These are phyloP conservation scores for Xylaria hypoxylon DNA, from an alignment of 2,329 filamentous ascomycete species.

Conservation along the genomic window DNA sequence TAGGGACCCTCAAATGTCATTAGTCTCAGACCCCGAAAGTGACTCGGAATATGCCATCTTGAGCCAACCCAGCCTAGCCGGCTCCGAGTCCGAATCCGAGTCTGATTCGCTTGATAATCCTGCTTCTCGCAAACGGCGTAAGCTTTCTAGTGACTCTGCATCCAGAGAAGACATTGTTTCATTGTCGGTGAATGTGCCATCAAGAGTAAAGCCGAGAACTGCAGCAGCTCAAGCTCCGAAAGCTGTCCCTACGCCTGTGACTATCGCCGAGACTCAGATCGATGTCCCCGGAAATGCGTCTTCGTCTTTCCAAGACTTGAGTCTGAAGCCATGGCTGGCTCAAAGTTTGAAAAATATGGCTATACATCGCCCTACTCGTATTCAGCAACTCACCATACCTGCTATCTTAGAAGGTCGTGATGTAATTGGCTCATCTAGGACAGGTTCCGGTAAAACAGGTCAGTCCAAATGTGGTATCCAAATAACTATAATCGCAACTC, in stretches of 20 bases:
- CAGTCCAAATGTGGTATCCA: slow-evolving; percentile 6
- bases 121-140: slow-evolving; percentile 54
- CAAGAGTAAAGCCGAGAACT: slow-evolving; percentile 61
- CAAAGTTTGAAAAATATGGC: slow-evolving; percentile 80
- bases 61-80: slow-evolving; percentile 42
- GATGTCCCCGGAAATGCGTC: slow-evolving; percentile 66
- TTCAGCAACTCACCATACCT: slow-evolving; percentile 93
- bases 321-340: slow-evolving; percentile 87
- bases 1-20: slow-evolving; percentile 29
- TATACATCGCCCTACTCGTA: slow-evolving; percentile 88
- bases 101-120: slow-evolving; percentile 58
- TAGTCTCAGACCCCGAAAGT: slow-evolving; percentile 35
- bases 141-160: slow-evolving; percentile 47
- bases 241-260: slow-evolving; percentile 47
- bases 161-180: slow-evolving; percentile 53
- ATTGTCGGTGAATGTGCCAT: slow-evolving; percentile 63
- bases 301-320: slow-evolving; percentile 76
- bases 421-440: slow-evolving; percentile 83
- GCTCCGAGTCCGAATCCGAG: slow-evolving; percentile 44
- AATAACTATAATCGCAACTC: neutral
- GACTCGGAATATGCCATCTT: slow-evolving; percentile 44
- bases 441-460: slow-evolving; percentile 92
- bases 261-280: slow-evolving; percentile 59
- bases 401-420: slow-evolving; percentile 91
- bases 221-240: slow-evolving; percentile 11